phyloP scores from a whole-genome alignment of 441 rosid species.

The Aleurites moluccanus region DNA sequence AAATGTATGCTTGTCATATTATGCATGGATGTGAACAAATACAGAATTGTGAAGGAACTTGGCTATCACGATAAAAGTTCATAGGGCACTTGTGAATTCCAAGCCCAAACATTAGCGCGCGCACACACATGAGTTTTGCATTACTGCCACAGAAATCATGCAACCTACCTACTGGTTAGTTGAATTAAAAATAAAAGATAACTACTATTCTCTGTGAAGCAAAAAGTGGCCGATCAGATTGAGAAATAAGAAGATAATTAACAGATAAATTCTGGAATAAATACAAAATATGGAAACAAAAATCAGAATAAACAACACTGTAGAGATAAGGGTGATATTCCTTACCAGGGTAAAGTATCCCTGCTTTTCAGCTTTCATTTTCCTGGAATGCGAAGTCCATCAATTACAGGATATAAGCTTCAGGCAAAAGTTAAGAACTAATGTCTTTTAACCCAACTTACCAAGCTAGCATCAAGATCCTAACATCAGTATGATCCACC shows the following conservation, averaged over 20 bases:
- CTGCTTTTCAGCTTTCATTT: slow-evolving; percentile 95
- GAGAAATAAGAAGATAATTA: not conserved
- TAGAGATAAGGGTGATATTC: slow-evolving; percentile 5
- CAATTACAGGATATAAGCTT: slow-evolving; percentile 16
- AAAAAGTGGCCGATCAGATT: not conserved
- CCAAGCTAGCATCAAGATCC: slow-evolving; percentile 99
- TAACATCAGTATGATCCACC: slow-evolving; percentile 85
- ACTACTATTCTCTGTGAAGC: not conserved
- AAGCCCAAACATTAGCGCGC: not conserved
- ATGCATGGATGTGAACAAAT: not conserved
- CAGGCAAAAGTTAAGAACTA: slow-evolving; percentile 5
- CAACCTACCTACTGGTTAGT: not conserved
- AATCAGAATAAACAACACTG: not conserved
- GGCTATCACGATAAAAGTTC: not conserved
- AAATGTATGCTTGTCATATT: not conserved
- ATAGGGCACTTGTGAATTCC: not conserved
- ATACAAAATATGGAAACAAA: not conserved
- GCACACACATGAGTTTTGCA: not conserved
- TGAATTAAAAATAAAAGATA: not conserved
- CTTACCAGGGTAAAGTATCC: slow-evolving; percentile 93
- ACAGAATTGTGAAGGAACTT: not conserved
- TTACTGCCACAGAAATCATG: not conserved
- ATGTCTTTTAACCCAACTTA: slow-evolving; percentile 34
- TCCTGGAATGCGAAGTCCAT: slow-evolving; percentile 49
- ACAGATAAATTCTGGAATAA: not conserved